phyloP scores from a whole-genome alignment of 768 basidiomycete genomes.

The Floccularia luteovirens region DNA sequence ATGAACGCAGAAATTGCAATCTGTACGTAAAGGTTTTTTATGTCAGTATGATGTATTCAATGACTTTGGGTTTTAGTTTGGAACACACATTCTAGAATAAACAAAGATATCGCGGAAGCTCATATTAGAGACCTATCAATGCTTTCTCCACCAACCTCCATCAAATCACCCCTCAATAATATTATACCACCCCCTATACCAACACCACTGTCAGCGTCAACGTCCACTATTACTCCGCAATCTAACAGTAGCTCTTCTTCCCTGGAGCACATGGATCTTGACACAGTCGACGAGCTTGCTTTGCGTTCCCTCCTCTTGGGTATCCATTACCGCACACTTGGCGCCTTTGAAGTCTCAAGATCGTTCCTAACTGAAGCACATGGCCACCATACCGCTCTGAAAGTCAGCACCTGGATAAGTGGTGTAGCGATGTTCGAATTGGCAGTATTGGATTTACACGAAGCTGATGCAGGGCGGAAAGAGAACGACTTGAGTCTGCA shows the following conservation, averaged over 20 bases:
- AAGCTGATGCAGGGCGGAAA: conserved; percentile 29
- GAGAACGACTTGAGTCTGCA: conserved; percentile 17
- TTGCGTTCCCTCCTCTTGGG: conserved; percentile 65
- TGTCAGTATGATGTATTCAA: neutral
- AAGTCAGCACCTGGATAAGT: conserved; percentile 60
- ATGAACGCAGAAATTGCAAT: conserved; percentile 71
- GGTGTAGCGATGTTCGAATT: conserved; percentile 65
- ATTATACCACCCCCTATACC: conserved; percentile 1
- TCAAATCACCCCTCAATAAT: conserved; percentile 17
- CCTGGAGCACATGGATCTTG: conserved; percentile 31
- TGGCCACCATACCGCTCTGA: conserved; percentile 26
- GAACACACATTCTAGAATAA: conserved; percentile 68
- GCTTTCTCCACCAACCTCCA: conserved; percentile 37
- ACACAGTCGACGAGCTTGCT: conserved; percentile 66
- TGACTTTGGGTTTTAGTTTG: conserved; percentile 43
- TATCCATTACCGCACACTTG: conserved; percentile 51
- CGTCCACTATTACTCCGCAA: conserved; percentile 5
- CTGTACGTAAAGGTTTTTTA: conserved; percentile 35
- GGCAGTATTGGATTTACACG: conserved; percentile 63
- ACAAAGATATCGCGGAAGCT: conserved; percentile 39
- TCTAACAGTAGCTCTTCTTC: conserved; percentile 3
- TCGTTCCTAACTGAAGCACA: conserved; percentile 46
- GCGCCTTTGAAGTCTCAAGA: conserved; percentile 35
- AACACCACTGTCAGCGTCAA: conserved; percentile 5
- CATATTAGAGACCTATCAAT: conserved; percentile 50